Conservation (phyloP, 108 stramenopile genomes). For the Pelagomonas calceolata region DNA sequence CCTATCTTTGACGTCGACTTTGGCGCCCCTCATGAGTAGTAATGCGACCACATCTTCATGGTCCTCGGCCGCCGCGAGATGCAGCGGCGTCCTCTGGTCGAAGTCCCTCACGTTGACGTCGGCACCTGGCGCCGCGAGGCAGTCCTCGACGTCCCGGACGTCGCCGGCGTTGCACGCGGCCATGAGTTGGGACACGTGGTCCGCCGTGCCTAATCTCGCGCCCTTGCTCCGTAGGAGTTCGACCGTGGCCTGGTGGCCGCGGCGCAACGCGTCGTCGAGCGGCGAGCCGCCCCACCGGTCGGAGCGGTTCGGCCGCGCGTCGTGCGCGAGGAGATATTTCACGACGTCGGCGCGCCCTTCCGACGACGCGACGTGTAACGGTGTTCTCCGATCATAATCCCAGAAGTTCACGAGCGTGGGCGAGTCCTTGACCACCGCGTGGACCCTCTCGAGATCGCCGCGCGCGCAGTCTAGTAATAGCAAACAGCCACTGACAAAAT, state of each 20-base stretch:
- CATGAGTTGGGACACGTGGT: slow-evolving; percentile 27
- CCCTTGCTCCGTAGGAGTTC: slow-evolving; percentile 28
- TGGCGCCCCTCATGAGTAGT: slow-evolving; percentile 32
- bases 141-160: slow-evolving; percentile 22
- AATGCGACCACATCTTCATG: slow-evolving; percentile 33
- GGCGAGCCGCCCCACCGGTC: slow-evolving; percentile 55
- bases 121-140: slow-evolving; percentile 22
- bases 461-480: too few species aligned
- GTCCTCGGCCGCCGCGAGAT: slow-evolving; percentile 42
- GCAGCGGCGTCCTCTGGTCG: slow-evolving; percentile 47
- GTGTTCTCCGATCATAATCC: slow-evolving; percentile 49
- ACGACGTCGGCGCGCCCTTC: slow-evolving; percentile 39
- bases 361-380: slow-evolving; percentile 47
- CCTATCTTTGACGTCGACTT: slow-evolving; percentile 38
- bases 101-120: slow-evolving; percentile 37
- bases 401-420: slow-evolving; percentile 4
- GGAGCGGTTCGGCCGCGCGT: slow-evolving; percentile 33
- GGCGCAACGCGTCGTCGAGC: slow-evolving; percentile 43
- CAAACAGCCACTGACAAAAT: too few species aligned
- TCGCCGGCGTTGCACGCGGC: slow-evolving; percentile 40
- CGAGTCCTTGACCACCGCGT: not conserved
- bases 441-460: too few species aligned
- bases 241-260: slow-evolving; percentile 31
- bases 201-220: not conserved
- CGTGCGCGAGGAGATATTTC: slow-evolving; percentile 20